phyloP scores from a whole-genome alignment of 129 eudicot species.

The Tagetes erecta region DNA sequence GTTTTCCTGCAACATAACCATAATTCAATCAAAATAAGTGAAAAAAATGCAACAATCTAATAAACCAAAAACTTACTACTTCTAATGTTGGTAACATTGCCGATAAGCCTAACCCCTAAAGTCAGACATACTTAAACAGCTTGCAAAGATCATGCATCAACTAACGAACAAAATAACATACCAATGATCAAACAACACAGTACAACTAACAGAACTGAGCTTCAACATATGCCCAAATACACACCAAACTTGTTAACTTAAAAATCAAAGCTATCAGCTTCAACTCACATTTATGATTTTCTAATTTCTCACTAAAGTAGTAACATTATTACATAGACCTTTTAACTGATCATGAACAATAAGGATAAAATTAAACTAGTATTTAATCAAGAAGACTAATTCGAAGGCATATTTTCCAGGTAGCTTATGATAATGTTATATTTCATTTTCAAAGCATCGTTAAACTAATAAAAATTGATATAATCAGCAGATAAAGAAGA shows the following conservation, averaged over 20 bases:
- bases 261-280: neutral
- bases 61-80: neutral
- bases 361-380: neutral
- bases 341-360: neutral
- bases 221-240: neutral
- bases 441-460: neutral
- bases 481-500: neutral
- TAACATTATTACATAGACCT: neutral
- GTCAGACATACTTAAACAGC: neutral
- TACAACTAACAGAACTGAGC: neutral
- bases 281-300: neutral
- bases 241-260: neutral
- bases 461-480: neutral
- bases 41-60: neutral
- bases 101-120: too few relatives aligned
- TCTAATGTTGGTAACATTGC: neutral
- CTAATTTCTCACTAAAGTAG: too few relatives aligned
- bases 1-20: constrained; percentile 37
- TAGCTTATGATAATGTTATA: neutral
- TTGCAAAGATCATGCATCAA: neutral
- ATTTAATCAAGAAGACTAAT: neutral
- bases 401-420: neutral
- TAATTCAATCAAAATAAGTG: neutral
- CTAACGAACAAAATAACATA: too few relatives aligned
- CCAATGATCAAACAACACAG: neutral